Evolutionary conservation across 441 rosid genomes (phyloP), one percentile per base, ranked within the genome.

Genomic region (Populus hybrid): DNA sequence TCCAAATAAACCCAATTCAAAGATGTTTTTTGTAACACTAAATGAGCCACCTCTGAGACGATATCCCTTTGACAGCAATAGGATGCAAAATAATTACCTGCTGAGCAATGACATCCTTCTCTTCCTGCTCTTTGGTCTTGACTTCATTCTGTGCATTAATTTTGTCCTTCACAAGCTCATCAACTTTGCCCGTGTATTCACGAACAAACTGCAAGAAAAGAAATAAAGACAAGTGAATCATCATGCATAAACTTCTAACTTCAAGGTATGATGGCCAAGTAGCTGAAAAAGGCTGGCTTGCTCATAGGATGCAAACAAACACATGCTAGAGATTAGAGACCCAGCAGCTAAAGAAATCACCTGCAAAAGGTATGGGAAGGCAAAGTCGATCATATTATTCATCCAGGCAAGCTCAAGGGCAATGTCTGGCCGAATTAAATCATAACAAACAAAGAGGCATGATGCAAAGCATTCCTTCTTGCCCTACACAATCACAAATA

Each of bases 381-480:
- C 97, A 84, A 94, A 94, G 86, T 97, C 99, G 12, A 29, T 29
- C 31, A 29, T 29, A 29, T 29, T 29, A 29, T 29, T 29, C 31
- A 29, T 29, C 31, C 31, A 94, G 68, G 99, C 97, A 40, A 89
- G 97, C 78, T 97, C 99, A 69, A 97, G 91, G 65, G 92, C 97
- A 64, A 94, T 84, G 69, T 96, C 99, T 71, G 97, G 83, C 76
- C 98, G 92, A 80, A 97, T 83, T 71, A 92, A 87, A 85, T 94
- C 99, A 53, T 97, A 92, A 75, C 99, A 94, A 68, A 96, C 99
- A 87, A 94, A 97, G 64, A 97, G 97, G 87, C 98, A 94, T 31
- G 98, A 88, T 1, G 98, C 99, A 77, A 97, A 97, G 81, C 99
- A 96, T 85, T 96, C 99, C 82, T 94, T 94, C 85, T 93, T 96